Evolutionary conservation across 2,329 filamentous ascomycete species (phyloP).

Genomic region (Fusarium sp.): DNA sequence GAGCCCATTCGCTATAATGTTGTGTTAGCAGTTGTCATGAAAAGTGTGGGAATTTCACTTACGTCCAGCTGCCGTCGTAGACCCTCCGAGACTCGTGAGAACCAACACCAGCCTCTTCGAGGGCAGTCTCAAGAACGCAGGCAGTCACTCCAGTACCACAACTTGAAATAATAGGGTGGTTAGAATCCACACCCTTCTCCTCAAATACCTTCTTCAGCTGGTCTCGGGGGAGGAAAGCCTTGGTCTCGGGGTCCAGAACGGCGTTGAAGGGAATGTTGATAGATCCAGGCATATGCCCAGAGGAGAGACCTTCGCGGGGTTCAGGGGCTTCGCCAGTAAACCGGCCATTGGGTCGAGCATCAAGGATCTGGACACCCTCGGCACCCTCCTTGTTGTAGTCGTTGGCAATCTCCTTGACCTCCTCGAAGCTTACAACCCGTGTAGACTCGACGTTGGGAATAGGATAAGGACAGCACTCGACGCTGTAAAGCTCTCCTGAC

Average conservation of each 20-base stretch:
- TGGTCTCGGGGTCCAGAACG: slow-evolving; percentile 85
- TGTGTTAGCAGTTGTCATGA: slow-evolving; percentile 37
- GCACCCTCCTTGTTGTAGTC: slow-evolving; percentile 85
- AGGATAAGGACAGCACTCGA: slow-evolving; percentile 74
- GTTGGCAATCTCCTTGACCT: slow-evolving; percentile 81
- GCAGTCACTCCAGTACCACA: slow-evolving; percentile 97
- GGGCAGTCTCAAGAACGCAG: slow-evolving; percentile 87
- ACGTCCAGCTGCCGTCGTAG: slow-evolving; percentile 99
- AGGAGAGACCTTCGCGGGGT: slow-evolving; percentile 85
- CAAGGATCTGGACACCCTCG: slow-evolving; percentile 87
- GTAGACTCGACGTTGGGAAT: slow-evolving; percentile 70
- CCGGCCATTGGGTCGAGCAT: slow-evolving; percentile 83
- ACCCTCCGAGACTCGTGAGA: slow-evolving; percentile 75
- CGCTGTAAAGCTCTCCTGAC: slow-evolving; percentile 77
- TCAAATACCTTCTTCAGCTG: slow-evolving; percentile 82
- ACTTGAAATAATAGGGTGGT: slow-evolving; percentile 84
- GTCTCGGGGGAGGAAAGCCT: slow-evolving; percentile 79
- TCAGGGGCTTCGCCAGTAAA: slow-evolving; percentile 89
- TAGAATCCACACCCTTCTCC: slow-evolving; percentile 81
- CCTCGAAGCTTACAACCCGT: slow-evolving; percentile 84
- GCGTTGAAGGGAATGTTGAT: slow-evolving; percentile 84
- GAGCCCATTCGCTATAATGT: slow-evolving; percentile 72
- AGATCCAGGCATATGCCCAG: slow-evolving; percentile 91
- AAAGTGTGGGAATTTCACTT: slow-evolving; percentile 59
- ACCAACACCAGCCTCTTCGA: slow-evolving; percentile 83